A percentile compares a stretch with the other conserved stretches of the same genome.
These are phyloP conservation scores for Rhodotorula graminis DNA, from an alignment of 768 basidiomycete species.

Conservation along the genomic window DNA sequence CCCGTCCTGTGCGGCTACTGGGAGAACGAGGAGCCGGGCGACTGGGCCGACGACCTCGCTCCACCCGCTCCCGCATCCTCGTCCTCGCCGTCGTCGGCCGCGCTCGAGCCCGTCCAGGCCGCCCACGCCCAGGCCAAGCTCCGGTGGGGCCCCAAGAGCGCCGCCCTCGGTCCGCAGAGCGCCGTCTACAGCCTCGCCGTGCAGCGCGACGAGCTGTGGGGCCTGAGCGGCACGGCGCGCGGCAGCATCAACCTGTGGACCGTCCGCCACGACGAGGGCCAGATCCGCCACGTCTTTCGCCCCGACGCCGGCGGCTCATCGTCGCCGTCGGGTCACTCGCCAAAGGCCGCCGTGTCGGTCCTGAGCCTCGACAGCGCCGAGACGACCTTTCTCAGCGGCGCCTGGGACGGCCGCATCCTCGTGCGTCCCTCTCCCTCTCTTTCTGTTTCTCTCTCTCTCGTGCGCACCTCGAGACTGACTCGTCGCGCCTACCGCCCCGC, in stretches of 20 bases:
- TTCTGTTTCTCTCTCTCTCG: conserved; percentile 27
- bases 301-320: neutral
- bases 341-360: conserved; percentile 72
- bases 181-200: conserved; percentile 86
- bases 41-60: conserved; percentile 25
- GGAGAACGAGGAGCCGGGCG: conserved; percentile 40
- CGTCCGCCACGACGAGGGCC: conserved; percentile 84
- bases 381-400: conserved; percentile 78
- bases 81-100: neutral
- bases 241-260: conserved; percentile 88
- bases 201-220: conserved; percentile 91
- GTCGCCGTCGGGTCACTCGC: conserved; percentile 14
- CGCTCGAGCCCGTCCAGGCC: too few species aligned
- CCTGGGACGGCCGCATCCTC: conserved; percentile 66
- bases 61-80: too few species aligned
- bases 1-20: conserved; percentile 39
- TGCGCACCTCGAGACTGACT: neutral
- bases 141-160: conserved; percentile 33
- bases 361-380: conserved; percentile 75
- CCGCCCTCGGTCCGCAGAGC: conserved; percentile 5
- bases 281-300: conserved; percentile 61
- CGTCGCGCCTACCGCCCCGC: neutral
- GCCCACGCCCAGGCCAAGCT: conserved; percentile 1
- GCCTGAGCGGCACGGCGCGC: conserved; percentile 64
- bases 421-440: conserved; percentile 5